Evolutionary conservation across 768 basidiomycete species (phyloP), one percentile per base, ranked within the genome.

Genomic region (Dentipellis fragilis): DNA sequence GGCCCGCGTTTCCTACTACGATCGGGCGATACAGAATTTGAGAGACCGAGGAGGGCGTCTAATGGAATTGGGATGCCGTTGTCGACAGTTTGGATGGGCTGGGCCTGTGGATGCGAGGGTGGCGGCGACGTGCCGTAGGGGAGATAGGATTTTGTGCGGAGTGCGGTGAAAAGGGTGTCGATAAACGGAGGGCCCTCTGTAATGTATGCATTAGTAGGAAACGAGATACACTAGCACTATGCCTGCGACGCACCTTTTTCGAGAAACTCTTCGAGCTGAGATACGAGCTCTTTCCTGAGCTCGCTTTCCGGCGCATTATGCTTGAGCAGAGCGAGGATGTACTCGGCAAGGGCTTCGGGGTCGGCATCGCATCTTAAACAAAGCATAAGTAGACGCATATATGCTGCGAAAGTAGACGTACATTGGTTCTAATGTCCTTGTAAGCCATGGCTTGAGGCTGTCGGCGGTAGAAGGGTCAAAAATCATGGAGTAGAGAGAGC

Each of bases 391-490:
- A 29, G 29, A 29, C 29, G 29, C 29, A 29, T 29, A 29, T 17
- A 19, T 49, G 29, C 37, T 60, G 52, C 54, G 57, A 35, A 37
- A 50, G 36, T 6, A 52, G 34, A 70, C 81, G 57, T 58, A 93
- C 93, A 97, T 93, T 59, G 93, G 93, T 69, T 93, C 93, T 42
- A 97, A 81, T 0, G 87, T 89, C 59, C 81, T 79, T 49, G 93
- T 78, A 47, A 97, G 84, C 93, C 93, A 97, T 61, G 85, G 80
- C 66, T 87, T 91, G 64, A 95, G 80, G 62, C 87, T 79, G 14
- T 73, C 68, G 1, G 77, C 75, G 10, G 84, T 83, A 54, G 81
- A 70, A 48, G 80, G 69, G 70, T 90, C 87, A 72, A 78, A 80
- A 59, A 85, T 73, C 87, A 90, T 88, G n/a, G 29, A 29, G 29